Evolutionary conservation across 176 grass and related monocot genomes (phyloP), one percentile per base, ranked within the genome.

Genomic region (Musa beccarii): DNA sequence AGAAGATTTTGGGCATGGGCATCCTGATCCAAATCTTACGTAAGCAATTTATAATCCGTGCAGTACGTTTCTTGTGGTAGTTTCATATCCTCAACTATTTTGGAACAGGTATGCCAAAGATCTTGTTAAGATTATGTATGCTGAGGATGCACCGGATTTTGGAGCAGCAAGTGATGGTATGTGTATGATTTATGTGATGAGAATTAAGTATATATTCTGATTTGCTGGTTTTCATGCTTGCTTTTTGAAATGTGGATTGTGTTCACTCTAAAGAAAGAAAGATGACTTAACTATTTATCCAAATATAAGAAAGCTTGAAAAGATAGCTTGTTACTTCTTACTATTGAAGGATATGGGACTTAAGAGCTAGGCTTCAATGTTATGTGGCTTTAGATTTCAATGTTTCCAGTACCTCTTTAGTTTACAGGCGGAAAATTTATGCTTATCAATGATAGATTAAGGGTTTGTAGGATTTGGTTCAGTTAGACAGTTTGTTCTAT

Each of bases 121-220:
- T 61, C 87, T 96, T 53, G 92, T 96, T 52, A 74, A 85, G 52
- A 86, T 83, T 49, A 92, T 92, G 92, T 92, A 89, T 68, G 83
- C 84, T 68, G 84, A 71, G 24, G 69, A 81, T 84, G 92, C 89
- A 85, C 92, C 92, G 56, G 92, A 96, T 75, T 71, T 96, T 24
- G 92, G 92, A 77, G 92, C 92, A 80, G 92, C 92, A 85, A 96
- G 92, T 84, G 92, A 96, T 78, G 92, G 92, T 96, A 92, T 84
- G 76, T 79, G 11, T 26, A 73, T 70, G 63, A 19, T 80, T 6
- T 20, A 20, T 52, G 55, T 17, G 52, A 69, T 29, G 16, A 17
- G 14, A 67, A 25, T 15, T 8, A 68, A 29, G 12, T 16, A 68
- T 23, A 68, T 68, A 16, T 29, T 13, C 14, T 10, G 11, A 34